These are phyloP conservation scores for Paecilomyces variotii DNA, from an alignment of 2,329 filamentous ascomycete genomes.

Conservation along the genomic window DNA sequence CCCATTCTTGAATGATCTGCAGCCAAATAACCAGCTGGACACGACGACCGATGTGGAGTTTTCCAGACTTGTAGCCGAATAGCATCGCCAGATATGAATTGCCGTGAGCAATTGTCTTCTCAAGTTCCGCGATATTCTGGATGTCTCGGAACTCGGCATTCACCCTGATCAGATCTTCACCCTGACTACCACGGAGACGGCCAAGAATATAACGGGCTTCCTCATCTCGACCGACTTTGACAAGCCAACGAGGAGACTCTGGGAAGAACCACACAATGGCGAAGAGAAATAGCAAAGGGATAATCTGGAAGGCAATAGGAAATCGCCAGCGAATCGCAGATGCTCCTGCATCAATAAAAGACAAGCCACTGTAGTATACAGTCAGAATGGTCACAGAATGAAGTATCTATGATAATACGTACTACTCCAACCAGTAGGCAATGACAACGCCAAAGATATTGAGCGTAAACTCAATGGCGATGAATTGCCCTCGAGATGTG, in stretches of 20 bases:
- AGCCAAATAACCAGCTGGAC: conserved; percentile 65
- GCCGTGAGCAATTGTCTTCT: conserved; percentile 45
- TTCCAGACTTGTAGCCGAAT: conserved; percentile 56
- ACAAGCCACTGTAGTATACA: conserved; percentile 40
- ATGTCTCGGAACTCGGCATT: conserved; percentile 63
- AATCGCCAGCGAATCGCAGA: conserved; percentile 60
- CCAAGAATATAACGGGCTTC: conserved; percentile 60
- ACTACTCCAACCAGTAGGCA: conserved; percentile 54
- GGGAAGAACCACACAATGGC: conserved; percentile 57
- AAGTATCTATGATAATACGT: conserved; percentile 8
- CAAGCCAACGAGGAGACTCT: conserved; percentile 53
- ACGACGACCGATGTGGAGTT: conserved; percentile 58
- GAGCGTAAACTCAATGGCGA: conserved; percentile 64
- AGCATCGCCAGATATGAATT: conserved; percentile 60
- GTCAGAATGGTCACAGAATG: conserved; percentile 5
- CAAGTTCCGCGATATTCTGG: conserved; percentile 52
- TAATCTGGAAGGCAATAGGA: conserved; percentile 62
- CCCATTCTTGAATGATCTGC: conserved; percentile 64
- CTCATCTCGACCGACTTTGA: conserved; percentile 57
- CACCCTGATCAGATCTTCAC: conserved; percentile 45
- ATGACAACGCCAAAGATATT: conserved; percentile 65
- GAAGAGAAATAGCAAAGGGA: conserved; percentile 53
- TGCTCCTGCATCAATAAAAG: conserved; percentile 51
- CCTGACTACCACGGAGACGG: conserved; percentile 53
- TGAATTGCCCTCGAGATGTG: conserved; percentile 59